Evolutionary conservation across 2,329 filamentous ascomycete species (phyloP).

Genomic region (Cercospora sesami): DNA sequence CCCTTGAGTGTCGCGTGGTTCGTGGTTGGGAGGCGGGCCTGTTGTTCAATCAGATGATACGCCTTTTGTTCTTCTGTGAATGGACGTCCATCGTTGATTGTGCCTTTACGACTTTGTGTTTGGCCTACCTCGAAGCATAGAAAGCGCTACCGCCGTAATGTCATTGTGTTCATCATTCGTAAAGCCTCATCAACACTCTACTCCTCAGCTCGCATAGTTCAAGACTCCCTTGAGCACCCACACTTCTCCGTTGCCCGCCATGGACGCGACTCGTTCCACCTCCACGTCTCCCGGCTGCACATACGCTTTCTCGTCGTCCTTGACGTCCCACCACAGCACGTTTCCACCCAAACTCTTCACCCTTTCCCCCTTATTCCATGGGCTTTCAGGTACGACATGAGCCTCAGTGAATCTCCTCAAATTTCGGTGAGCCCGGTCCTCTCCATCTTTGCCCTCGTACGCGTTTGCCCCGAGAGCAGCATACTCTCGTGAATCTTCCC

Average conservation of each 20-base stretch:
- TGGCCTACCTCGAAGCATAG: background rate
- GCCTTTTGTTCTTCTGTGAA: background rate
- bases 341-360: slow-evolving; percentile 66
- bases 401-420: slow-evolving; percentile 79
- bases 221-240: slow-evolving; percentile 70
- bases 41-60: background rate
- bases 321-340: slow-evolving; percentile 80
- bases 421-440: slow-evolving; percentile 74
- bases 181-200: background rate
- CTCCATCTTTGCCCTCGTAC: slow-evolving; percentile 73
- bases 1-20: background rate
- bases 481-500: slow-evolving; percentile 77
- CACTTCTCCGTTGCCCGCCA: slow-evolving; percentile 84
- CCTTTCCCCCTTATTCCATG: slow-evolving; percentile 71
- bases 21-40: background rate
- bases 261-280: slow-evolving; percentile 70
- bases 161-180: background rate
- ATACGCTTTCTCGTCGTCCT: slow-evolving; percentile 61
- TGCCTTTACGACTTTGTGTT: background rate
- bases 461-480: slow-evolving; percentile 64
- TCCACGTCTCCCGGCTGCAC: slow-evolving; percentile 79
- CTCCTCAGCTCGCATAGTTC: slow-evolving; percentile 46
- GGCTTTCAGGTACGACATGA: slow-evolving; percentile 73
- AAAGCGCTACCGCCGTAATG: background rate
- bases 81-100: background rate